Percentiles rank a stretch among this genome's conserved stretches.
phyloP scores from a whole-genome alignment of 306 rosid species.

The Corylus avellana region DNA sequence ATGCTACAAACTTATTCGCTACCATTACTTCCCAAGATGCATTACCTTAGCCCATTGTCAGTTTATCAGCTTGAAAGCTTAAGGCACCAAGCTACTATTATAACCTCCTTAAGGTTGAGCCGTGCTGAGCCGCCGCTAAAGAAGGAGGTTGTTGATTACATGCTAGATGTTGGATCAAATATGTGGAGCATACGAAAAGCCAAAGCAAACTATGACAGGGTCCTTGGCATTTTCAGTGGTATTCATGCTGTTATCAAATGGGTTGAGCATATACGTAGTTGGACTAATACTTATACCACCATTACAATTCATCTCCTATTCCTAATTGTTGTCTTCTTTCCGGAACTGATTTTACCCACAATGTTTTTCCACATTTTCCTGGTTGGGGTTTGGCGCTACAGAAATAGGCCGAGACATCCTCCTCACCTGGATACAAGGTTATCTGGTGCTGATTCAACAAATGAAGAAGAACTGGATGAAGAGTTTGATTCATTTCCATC shows the following conservation, averaged over 20 bases:
- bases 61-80: neutral
- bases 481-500: conserved; percentile 5
- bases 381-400: neutral
- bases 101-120: neutral
- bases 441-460: neutral
- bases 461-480: neutral
- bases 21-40: neutral
- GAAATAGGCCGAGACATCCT: neutral
- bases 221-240: neutral
- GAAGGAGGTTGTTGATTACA: conserved; percentile 4
- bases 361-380: neutral
- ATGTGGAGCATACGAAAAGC: conserved; percentile 2
- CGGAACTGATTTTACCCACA: neutral
- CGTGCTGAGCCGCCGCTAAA: neutral
- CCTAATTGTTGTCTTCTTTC: neutral
- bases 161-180: conserved; percentile 1
- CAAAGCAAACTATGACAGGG: neutral
- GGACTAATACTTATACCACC: neutral
- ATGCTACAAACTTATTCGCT: neutral
- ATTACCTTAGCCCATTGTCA: neutral
- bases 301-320: neutral
- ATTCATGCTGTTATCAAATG: neutral
- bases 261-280: neutral
- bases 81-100: neutral
- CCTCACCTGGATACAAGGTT: neutral